Evolutionary conservation across 371 early-diverging fungal species (phyloP).

Genomic region (Entomophthora muscae): DNA sequence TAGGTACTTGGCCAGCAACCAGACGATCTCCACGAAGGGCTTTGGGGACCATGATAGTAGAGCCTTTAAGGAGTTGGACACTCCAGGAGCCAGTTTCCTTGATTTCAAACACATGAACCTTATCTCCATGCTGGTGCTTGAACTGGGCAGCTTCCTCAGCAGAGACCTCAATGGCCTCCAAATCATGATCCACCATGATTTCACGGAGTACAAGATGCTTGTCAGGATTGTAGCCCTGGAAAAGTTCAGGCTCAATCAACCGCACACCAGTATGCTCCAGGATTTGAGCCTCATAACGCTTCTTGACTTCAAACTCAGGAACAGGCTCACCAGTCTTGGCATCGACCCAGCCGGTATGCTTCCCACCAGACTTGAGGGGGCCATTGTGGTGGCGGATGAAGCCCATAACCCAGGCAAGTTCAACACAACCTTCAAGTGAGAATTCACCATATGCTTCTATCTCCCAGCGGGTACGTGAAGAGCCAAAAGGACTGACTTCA

Average conservation of each 20-base stretch:
- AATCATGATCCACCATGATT: constrained; percentile 75
- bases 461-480: too few species aligned
- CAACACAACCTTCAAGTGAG: constrained; percentile 94
- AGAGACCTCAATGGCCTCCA: constrained; percentile 77
- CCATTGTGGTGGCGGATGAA: too few species aligned
- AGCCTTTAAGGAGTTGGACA: constrained; percentile 71
- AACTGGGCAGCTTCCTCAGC: constrained; percentile 87
- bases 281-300: constrained; percentile 83
- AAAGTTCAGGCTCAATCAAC: too few species aligned
- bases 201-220: constrained; percentile 83
- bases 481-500: too few species aligned
- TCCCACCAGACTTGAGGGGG: too few species aligned
- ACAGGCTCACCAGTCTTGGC: constrained; percentile 82
- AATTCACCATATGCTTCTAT: too few species aligned
- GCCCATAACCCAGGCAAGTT: constrained; percentile 96
- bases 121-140: constrained; percentile 70
- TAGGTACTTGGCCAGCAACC: constrained; percentile 89
- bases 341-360: too few species aligned
- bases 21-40: too few species aligned
- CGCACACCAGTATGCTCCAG: too few species aligned
- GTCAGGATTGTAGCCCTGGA: too few species aligned
- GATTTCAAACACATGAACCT: constrained; percentile 63
- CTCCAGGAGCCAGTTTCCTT: constrained; percentile 44
- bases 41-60: constrained; percentile 81
- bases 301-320: constrained; percentile 77